These are phyloP conservation scores for Mucor plumbeus DNA, from an alignment of 371 early-diverging fungal genomes.

Conservation along the genomic window DNA sequence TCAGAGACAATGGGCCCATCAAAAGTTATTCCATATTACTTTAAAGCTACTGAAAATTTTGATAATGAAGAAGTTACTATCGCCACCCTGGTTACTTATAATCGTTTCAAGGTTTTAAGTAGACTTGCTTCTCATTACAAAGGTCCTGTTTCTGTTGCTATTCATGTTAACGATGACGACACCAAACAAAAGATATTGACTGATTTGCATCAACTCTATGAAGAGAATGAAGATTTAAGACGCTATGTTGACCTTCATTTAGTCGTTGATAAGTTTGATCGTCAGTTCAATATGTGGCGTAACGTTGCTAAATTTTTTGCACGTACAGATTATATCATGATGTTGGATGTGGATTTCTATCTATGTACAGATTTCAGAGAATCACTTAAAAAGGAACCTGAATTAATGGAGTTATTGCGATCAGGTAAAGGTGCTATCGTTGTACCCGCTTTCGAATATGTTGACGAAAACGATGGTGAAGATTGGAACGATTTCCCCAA, in stretches of 20 bases:
- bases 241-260: slow-evolving; percentile 69
- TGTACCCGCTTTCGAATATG: slow-evolving; percentile 72
- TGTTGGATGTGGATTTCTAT: slow-evolving; percentile 75
- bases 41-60: slow-evolving; percentile 52
- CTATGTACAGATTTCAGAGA: slow-evolving; percentile 66
- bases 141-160: slow-evolving; percentile 71
- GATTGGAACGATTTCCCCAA: slow-evolving; percentile 63
- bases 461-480: slow-evolving; percentile 56
- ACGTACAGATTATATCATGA: slow-evolving; percentile 69
- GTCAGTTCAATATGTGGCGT: slow-evolving; percentile 78
- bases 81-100: slow-evolving; percentile 66
- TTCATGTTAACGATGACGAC: slow-evolving; percentile 67
- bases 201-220: slow-evolving; percentile 56
- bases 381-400: slow-evolving; percentile 44
- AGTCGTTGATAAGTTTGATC: slow-evolving; percentile 65
- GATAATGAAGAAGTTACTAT: slow-evolving; percentile 67
- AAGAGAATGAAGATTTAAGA: slow-evolving; percentile 58
- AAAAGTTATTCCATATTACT: slow-evolving; percentile 67
- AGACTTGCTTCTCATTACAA: slow-evolving; percentile 64
- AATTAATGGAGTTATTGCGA: slow-evolving; percentile 46
- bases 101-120: slow-evolving; percentile 58
- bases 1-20: slow-evolving; percentile 70
- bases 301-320: slow-evolving; percentile 74
- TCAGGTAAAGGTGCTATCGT: slow-evolving; percentile 62
- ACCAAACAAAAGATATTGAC: slow-evolving; percentile 49